Percentiles rank a stretch among this genome's conserved stretches.
These are phyloP conservation scores for Diaporthe helianthi DNA, from an alignment of 2,329 filamentous ascomycete species.

Conservation along the genomic window DNA sequence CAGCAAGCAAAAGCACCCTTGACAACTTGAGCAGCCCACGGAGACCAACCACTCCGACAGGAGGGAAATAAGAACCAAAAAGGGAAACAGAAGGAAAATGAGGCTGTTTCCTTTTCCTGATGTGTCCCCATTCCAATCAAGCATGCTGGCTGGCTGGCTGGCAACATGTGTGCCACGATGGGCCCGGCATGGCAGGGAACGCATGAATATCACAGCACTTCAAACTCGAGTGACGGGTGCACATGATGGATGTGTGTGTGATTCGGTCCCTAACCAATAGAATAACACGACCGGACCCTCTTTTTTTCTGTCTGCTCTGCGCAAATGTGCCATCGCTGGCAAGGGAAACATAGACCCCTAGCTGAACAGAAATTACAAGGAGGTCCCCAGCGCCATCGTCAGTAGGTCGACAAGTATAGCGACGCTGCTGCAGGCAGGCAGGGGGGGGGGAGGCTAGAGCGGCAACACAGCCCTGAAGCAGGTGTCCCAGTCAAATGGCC, in stretches of 20 bases:
- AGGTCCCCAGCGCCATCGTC: not conserved
- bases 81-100: not conserved
- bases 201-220: not conserved
- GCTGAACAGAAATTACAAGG: slow-evolving; percentile 19
- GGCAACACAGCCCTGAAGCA: slow-evolving; percentile 12
- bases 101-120: not conserved
- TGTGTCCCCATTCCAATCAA: not conserved
- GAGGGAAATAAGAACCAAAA: not conserved
- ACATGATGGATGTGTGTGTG: too few relatives aligned
- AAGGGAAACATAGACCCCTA: not conserved
- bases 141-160: not conserved
- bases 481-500: not conserved
- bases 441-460: not conserved
- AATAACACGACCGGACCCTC: not conserved
- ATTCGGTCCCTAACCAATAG: slow-evolving; percentile 7
- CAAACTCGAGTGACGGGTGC: not conserved
- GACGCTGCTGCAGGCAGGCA: not conserved
- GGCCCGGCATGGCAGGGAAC: not conserved
- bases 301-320: not conserved
- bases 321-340: not conserved
- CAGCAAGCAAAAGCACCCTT: not conserved
- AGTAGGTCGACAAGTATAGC: not conserved
- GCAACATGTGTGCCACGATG: slow-evolving; percentile 4
- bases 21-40: not conserved
- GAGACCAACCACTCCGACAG: not conserved